Percentiles rank a stretch among this genome's conserved stretches.
These are phyloP conservation scores for Fusarium sp. DNA, from an alignment of 2,329 filamentous ascomycete genomes.

Conservation along the genomic window DNA sequence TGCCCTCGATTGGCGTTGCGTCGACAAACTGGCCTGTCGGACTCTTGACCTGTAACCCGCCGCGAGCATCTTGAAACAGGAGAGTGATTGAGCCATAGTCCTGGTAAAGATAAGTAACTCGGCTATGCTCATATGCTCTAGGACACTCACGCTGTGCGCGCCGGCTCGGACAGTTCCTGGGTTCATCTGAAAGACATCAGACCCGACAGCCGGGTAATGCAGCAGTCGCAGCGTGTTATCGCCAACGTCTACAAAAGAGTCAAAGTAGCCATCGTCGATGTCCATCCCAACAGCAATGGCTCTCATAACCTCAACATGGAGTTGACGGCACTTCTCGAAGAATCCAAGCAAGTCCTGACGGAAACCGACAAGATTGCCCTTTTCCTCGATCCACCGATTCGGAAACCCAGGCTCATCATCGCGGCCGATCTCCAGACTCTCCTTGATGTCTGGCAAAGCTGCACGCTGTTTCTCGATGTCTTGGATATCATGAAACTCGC, in stretches of 20 bases:
- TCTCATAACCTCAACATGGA: conserved; percentile 84
- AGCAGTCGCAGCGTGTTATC: conserved; percentile 79
- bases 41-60: conserved; percentile 70
- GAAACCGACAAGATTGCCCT: conserved; percentile 62
- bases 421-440: conserved; percentile 72
- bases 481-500: conserved; percentile 61
- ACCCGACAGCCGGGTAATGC: conserved; percentile 78
- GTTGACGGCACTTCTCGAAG: conserved; percentile 75
- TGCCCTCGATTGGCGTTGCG: conserved; percentile 82
- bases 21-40: conserved; percentile 83
- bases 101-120: conserved; percentile 32
- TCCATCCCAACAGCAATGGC: conserved; percentile 86
- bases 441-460: conserved; percentile 72
- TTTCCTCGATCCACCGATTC: conserved; percentile 78
- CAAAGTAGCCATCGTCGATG: conserved; percentile 78
- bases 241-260: conserved; percentile 74
- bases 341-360: conserved; percentile 79
- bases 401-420: conserved; percentile 69
- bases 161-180: conserved; percentile 79
- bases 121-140: not conserved
- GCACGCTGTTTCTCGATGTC: conserved; percentile 69
- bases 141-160: conserved; percentile 69
- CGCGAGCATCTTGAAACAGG: conserved; percentile 68
- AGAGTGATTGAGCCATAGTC: conserved; percentile 71
- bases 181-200: conserved; percentile 72